Conservation (phyloP, 495 filamentous ascomycete genomes). For the Massariosphaeria phaeospora region DNA sequence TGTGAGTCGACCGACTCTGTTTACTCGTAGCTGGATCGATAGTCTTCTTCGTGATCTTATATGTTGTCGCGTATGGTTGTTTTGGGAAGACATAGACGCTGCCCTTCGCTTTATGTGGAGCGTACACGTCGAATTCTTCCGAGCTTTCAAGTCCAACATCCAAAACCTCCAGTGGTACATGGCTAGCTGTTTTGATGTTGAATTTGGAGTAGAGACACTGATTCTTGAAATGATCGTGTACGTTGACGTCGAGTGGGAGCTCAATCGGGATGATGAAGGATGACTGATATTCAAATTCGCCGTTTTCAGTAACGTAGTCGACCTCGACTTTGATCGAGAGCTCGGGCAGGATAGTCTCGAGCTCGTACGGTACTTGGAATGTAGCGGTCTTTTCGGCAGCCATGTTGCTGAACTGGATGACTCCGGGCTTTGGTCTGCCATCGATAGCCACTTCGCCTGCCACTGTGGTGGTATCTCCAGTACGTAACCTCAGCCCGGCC, state of each 20-base stretch:
- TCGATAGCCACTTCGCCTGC: slow-evolving; percentile 47
- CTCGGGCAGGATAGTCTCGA: slow-evolving; percentile 69
- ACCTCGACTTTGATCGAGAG: slow-evolving; percentile 74
- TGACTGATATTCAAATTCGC: slow-evolving; percentile 64
- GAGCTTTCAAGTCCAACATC: slow-evolving; percentile 67
- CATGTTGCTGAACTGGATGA: slow-evolving; percentile 60
- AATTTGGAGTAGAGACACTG: slow-evolving; percentile 79
- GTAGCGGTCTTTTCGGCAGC: slow-evolving; percentile 46
- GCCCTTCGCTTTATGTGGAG: slow-evolving; percentile 44
- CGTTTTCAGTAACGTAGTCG: slow-evolving; percentile 67
- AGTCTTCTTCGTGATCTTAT: slow-evolving; percentile 56
- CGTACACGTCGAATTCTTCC: slow-evolving; percentile 61
- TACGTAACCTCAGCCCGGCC: slow-evolving; percentile 79
- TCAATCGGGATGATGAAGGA: slow-evolving; percentile 60
- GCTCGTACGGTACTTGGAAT: slow-evolving; percentile 73
- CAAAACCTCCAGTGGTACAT: slow-evolving; percentile 68
- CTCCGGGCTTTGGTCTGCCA: slow-evolving; percentile 59
- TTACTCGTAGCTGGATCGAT: slow-evolving; percentile 5
- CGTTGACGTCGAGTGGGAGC: slow-evolving; percentile 86
- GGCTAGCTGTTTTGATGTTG: slow-evolving; percentile 71
- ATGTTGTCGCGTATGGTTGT: slow-evolving; percentile 76
- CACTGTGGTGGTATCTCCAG: slow-evolving; percentile 59
- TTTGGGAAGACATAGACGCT: slow-evolving; percentile 68
- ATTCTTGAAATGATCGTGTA: slow-evolving; percentile 92
- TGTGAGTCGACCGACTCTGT: slow-evolving; percentile 34